Percentiles rank a stretch among this genome's conserved stretches.
Conservation (phyloP, 2,329 filamentous ascomycete genomes). For the Pseudogymnoascus sp. region DNA sequence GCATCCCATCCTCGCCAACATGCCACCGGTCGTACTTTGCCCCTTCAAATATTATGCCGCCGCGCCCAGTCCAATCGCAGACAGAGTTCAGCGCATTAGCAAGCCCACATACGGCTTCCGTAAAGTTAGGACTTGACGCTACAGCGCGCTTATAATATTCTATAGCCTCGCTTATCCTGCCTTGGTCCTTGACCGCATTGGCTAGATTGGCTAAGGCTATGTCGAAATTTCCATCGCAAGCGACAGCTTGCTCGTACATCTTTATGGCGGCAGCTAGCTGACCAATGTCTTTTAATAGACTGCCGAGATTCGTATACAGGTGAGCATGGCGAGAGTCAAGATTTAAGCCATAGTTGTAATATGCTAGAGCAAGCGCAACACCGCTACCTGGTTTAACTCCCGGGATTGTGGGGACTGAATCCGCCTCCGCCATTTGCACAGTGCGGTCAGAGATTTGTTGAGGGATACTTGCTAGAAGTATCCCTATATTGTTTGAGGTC, state of each 20-base stretch:
- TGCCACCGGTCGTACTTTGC: conserved; percentile 85
- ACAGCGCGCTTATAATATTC: conserved; percentile 86
- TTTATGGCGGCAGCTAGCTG: conserved; percentile 84
- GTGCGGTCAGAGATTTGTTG: conserved; percentile 43
- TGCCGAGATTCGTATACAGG: conserved; percentile 92
- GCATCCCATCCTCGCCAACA: conserved; percentile 74
- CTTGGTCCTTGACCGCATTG: conserved; percentile 96
- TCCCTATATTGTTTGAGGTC: conserved; percentile 96
- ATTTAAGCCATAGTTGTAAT: conserved; percentile 88
- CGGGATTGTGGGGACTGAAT: conserved; percentile 47
- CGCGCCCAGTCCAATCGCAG: conserved; percentile 85
- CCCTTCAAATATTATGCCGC: conserved; percentile 67
- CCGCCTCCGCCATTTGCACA: conserved; percentile 25
- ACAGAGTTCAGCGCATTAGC: conserved; percentile 94
- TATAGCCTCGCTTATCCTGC: conserved; percentile 85
- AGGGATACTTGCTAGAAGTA: conserved; percentile 89
- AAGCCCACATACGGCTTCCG: conserved; percentile 91
- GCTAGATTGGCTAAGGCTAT: conserved; percentile 94
- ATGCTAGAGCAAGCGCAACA: conserved; percentile 76
- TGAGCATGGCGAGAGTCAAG: conserved; percentile 87
- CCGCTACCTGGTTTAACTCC: conserved; percentile 81
- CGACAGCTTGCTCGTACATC: conserved; percentile 94
- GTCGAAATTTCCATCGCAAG: conserved; percentile 88
- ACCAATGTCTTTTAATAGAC: conserved; percentile 89
- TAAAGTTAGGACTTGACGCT: conserved; percentile 85